Percentiles rank a stretch among this genome's conserved stretches.
phyloP scores from a whole-genome alignment of 2,329 filamentous ascomycete genomes.

The Scedosporium apiospermum region DNA sequence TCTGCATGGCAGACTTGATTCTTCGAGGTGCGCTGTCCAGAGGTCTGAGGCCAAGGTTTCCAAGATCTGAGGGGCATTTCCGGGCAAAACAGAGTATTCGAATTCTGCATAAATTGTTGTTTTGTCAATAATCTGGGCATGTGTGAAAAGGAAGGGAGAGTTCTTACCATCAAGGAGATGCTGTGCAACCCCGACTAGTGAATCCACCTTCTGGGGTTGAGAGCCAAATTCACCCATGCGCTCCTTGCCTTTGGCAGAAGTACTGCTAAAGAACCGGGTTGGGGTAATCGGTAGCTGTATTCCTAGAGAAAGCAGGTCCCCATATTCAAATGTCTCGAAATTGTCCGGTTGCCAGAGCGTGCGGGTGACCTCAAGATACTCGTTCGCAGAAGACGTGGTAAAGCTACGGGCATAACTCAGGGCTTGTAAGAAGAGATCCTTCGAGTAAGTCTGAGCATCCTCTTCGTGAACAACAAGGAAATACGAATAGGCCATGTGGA shows the following conservation, averaged over 20 bases:
- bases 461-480: conserved; percentile 36
- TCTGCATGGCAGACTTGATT: conserved; percentile 12
- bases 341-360: conserved; percentile 38
- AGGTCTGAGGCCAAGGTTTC: conserved; percentile 31
- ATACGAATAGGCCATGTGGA: conserved; percentile 42
- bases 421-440: conserved; percentile 36
- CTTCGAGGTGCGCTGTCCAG: conserved; percentile 29
- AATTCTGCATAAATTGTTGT: conserved; percentile 26
- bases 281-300: not conserved
- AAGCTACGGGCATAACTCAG: conserved; percentile 33
- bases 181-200: conserved; percentile 29
- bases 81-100: conserved; percentile 26
- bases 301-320: not conserved
- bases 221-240: not conserved
- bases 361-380: conserved; percentile 33
- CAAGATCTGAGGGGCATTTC: conserved; percentile 10
- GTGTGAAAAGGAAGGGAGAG: not conserved
- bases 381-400: conserved; percentile 21
- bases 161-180: conserved; percentile 42
- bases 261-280: not conserved
- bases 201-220: conserved; percentile 11
- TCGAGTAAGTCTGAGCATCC: conserved; percentile 23
- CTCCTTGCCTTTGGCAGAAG: not conserved
- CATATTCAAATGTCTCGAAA: conserved; percentile 11
- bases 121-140: not conserved